Percentiles rank a stretch among this genome's conserved stretches.
Conservation (phyloP, 331 rosid genomes). For the Cydonia oblonga region DNA sequence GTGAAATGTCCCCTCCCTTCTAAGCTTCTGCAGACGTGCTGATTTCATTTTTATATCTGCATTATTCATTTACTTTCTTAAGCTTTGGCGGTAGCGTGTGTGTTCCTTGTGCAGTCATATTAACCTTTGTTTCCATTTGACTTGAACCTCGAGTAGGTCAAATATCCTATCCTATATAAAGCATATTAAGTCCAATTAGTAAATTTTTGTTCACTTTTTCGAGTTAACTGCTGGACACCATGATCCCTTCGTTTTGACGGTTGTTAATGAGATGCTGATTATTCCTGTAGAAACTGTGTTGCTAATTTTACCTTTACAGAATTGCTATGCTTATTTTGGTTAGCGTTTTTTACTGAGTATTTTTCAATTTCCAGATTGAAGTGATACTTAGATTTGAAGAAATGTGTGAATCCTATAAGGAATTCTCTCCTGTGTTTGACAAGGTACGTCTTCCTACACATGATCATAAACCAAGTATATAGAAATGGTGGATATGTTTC, state of each 20-base stretch:
- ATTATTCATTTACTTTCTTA: not conserved
- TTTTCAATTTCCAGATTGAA: slow-evolving; percentile 55
- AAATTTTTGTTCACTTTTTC: not conserved
- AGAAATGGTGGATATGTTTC: not conserved
- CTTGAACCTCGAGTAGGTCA: not conserved
- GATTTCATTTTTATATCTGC: not conserved
- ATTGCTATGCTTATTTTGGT: not conserved
- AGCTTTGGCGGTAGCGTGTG: not conserved
- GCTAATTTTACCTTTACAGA: not conserved
- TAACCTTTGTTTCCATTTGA: not conserved
- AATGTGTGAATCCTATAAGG: slow-evolving; percentile 86
- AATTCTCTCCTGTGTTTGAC: slow-evolving; percentile 58
- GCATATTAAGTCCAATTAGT: not conserved
- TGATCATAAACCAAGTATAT: not conserved
- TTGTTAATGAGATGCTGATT: not conserved
- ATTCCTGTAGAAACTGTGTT: not conserved
- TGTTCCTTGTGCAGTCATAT: not conserved
- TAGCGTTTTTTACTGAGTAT: not conserved
- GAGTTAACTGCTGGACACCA: not conserved
- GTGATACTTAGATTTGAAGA: slow-evolving; percentile 87
- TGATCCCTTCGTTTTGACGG: not conserved
- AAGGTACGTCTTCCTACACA: slow-evolving; percentile 32
- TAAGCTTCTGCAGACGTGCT: not conserved
- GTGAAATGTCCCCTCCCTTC: not conserved
- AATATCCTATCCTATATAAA: not conserved